Evolutionary conservation across 2,329 filamentous ascomycete species (phyloP).

Genomic region (Ophiostoma pallidulum): DNA sequence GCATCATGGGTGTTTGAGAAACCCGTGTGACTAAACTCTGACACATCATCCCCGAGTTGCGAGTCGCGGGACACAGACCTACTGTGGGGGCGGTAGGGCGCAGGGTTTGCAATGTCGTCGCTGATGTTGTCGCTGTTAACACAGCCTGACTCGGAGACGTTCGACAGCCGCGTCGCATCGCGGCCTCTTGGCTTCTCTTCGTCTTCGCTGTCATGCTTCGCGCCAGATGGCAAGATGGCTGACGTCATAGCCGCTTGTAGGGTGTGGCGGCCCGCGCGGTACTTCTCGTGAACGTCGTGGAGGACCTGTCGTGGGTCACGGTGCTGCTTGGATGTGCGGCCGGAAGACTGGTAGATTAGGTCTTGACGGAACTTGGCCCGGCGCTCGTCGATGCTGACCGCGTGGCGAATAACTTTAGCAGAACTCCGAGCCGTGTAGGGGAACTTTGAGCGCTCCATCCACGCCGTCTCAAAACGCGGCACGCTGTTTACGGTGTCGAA

Average conservation of each 20-base stretch:
- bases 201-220: background rate
- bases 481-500: conserved; percentile 80
- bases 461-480: conserved; percentile 62
- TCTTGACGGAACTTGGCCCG: conserved; percentile 65
- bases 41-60: conserved; percentile 1
- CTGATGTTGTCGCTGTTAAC: background rate
- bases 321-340: conserved; percentile 12
- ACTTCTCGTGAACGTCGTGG: conserved; percentile 27
- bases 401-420: conserved; percentile 55
- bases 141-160: background rate
- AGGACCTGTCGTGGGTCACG: conserved; percentile 18
- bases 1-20: conserved; percentile 18
- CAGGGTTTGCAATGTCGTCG: conserved; percentile 21
- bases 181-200: conserved; percentile 10
- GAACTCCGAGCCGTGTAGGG: conserved; percentile 54
- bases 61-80: conserved; percentile 24
- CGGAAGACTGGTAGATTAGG: conserved; percentile 47
- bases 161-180: background rate
- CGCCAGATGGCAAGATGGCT: background rate
- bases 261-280: conserved; percentile 20
- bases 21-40: conserved; percentile 15
- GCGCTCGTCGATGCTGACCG: conserved; percentile 61
- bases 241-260: conserved; percentile 5
- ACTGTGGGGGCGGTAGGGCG: conserved; percentile 34
- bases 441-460: conserved; percentile 72